Evolutionary conservation across 805 yeast genomes (phyloP).

Genomic region (Lachancea nothofagi): DNA sequence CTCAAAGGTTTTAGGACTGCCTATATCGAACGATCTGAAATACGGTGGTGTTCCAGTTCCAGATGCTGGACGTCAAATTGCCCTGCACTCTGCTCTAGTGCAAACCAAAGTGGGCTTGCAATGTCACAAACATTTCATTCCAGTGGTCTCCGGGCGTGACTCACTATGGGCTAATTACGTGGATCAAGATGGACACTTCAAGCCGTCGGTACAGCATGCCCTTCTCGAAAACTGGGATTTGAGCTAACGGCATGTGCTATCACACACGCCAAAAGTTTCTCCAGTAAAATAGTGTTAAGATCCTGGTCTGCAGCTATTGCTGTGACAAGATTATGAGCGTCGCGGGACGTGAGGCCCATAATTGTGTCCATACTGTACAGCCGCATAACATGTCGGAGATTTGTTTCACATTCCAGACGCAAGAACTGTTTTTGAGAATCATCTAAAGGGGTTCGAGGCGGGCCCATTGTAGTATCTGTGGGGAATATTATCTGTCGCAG

Average conservation of each 20-base stretch:
- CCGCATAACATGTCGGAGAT: slow-evolving; percentile 22
- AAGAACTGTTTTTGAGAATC: slow-evolving; percentile 30
- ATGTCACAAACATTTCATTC: slow-evolving; percentile 23
- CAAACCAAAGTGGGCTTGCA: slow-evolving; percentile 32
- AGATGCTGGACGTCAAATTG: slow-evolving; percentile 26
- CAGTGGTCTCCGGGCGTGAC: slow-evolving; percentile 18
- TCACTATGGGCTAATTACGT: slow-evolving; percentile 28
- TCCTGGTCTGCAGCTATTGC: slow-evolving; percentile 35
- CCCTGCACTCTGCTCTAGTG: slow-evolving; percentile 36
- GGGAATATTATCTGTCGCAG: slow-evolving; percentile 42
- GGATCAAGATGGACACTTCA: slow-evolving; percentile 25
- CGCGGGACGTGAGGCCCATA: slow-evolving; percentile 20
- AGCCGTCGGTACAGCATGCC: slow-evolving; percentile 16
- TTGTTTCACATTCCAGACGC: slow-evolving; percentile 19
- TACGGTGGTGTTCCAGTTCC: slow-evolving; percentile 20
- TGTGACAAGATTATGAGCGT: slow-evolving; percentile 24
- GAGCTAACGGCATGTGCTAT: slow-evolving; percentile 21
- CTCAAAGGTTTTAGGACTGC: slow-evolving; percentile 17
- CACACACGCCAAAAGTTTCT: slow-evolving; percentile 39
- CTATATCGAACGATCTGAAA: slow-evolving; percentile 31
- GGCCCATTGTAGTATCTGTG: slow-evolving; percentile 45
- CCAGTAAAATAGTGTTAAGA: slow-evolving; percentile 41
- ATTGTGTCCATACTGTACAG: slow-evolving; percentile 15
- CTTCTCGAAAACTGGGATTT: slow-evolving; percentile 20
- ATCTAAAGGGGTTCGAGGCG: slow-evolving; percentile 39